Percentiles rank a stretch among this genome's conserved stretches.
Evolutionary conservation across 345 rosid genomes (phyloP).

Genomic region (Bretschneidera sinensis): DNA sequence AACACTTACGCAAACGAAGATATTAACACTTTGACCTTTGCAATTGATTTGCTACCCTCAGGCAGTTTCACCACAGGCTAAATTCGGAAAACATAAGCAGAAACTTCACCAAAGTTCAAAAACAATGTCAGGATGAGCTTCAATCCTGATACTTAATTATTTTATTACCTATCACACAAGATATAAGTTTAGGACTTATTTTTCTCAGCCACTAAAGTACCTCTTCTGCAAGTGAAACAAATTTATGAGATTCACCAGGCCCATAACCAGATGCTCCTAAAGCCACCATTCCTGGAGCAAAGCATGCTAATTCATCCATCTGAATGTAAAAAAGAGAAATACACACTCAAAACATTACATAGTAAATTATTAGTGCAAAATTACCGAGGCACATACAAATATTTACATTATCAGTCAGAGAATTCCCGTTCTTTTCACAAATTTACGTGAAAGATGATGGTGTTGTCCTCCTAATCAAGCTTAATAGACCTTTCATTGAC

Average conservation of each 20-base stretch:
- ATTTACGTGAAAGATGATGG: conserved; percentile 86
- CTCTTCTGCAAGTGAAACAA: conserved; percentile 89
- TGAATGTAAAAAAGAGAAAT: conserved; percentile 21
- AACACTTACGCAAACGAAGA: too few species aligned
- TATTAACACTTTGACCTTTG: too few species aligned
- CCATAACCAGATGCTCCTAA: conserved; percentile 87
- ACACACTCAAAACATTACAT: neutral
- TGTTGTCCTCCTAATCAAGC: conserved; percentile 73
- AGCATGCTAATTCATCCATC: conserved; percentile 99
- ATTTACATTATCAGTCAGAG: conserved; percentile 58
- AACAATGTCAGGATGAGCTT: too few species aligned
- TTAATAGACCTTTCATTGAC: conserved; percentile 89
- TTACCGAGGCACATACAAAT: too few species aligned
- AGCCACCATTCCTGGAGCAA: conserved; percentile 99
- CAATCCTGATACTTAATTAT: too few species aligned
- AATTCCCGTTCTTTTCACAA: conserved; percentile 75
- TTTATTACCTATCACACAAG: too few species aligned
- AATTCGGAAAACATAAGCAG: too few species aligned
- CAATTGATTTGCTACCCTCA: too few species aligned
- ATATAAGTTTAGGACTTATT: too few species aligned
- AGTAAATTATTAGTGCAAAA: neutral
- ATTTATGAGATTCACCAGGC: conserved; percentile 63
- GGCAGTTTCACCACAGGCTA: too few species aligned
- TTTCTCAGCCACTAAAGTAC: too few species aligned
- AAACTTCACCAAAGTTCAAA: too few species aligned